Evolutionary conservation across 345 rosid species (phyloP), one percentile per base, ranked within the genome.

Genomic region (Pseudoturritis turrita): DNA sequence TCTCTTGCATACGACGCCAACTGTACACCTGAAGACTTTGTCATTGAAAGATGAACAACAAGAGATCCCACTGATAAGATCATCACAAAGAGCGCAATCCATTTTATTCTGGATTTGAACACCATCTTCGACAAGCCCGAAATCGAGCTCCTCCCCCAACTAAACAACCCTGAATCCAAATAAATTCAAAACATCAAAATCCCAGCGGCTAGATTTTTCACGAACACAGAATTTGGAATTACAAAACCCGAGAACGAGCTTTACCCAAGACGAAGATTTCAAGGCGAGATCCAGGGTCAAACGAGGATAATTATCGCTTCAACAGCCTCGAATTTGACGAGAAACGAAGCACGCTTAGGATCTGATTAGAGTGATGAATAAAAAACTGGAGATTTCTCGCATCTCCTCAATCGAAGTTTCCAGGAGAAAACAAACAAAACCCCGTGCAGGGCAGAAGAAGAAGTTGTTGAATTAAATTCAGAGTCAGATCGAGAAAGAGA

Each of bases 101-200:
- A 87, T 77, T 96, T 96, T 52, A 96, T 88, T 81, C 85, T 92
- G 26, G 99, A 87, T 81, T 84, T 88, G 78, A 87, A 83, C 77
- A 81, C 78, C 99, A 96, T 87, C 81, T 55, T 81, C 56, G 26
- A 71, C 77, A 71, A 75, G 69, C 77, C 79, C 64, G 49, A 40
- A 75, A 5, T 18, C 67, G 52, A 78, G 76, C 68, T 70, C 64
- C 43, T 43, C 62, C 61, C 59, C 36, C 52, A 46, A 7, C 14
- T 55, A 53, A 63, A 37, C 14, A 71, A 35, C 66, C 66, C 58
- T 64, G 50, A 60, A 33, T 39, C 57, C 47, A 60, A 19, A 55
- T 21, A 60, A 19, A 55, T 21, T 45, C 72, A 4, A 49, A 66
- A 22, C 39, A 4, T 25, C 17, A 49, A 56, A 33, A 33, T 10